Evolutionary conservation across 106 monocot genomes (phyloP).

Genomic region (Ottelia alismoides): DNA sequence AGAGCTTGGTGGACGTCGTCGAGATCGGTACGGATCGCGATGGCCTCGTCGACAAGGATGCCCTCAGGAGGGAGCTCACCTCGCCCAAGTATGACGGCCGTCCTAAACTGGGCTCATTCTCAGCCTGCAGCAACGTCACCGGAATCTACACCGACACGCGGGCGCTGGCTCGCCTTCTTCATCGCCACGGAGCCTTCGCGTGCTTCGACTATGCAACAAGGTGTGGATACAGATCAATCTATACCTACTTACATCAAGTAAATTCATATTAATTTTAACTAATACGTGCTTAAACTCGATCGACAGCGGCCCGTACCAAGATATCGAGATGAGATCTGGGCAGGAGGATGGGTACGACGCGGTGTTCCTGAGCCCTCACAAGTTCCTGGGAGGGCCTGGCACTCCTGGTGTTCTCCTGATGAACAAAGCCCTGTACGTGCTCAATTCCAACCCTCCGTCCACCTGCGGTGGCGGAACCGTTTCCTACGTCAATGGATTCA

Average conservation of each 20-base stretch:
- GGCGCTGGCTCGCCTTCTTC: too few relatives aligned
- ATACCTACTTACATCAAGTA: too few relatives aligned
- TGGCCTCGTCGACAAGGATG: slow-evolving; percentile 22
- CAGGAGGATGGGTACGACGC: slow-evolving; percentile 37
- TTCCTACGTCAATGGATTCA: slow-evolving; percentile 37
- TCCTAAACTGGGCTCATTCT: slow-evolving; percentile 48
- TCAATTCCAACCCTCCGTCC: too few relatives aligned
- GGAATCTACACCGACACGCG: slow-evolving; percentile 33
- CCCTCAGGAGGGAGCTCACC: slow-evolving; percentile 9
- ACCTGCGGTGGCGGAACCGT: slow-evolving; percentile 50
- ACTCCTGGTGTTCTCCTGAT: slow-evolving; percentile 38
- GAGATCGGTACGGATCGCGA: slow-evolving; percentile 32
- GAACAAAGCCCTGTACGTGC: too few relatives aligned
- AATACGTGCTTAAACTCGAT: too few relatives aligned
- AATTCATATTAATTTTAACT: too few relatives aligned
- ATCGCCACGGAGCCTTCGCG: slow-evolving; percentile 37
- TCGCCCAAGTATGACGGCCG: slow-evolving; percentile 9
- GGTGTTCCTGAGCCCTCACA: slow-evolving; percentile 46
- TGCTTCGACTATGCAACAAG: slow-evolving; percentile 54
- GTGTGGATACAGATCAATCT: too few relatives aligned
- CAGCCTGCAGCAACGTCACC: slow-evolving; percentile 49
- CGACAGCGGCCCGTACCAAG: slow-evolving; percentile 44
- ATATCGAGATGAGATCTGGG: slow-evolving; percentile 35
- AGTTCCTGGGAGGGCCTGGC: slow-evolving; percentile 41
- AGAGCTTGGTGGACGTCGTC: slow-evolving; percentile 34